Evolutionary conservation across 2,329 filamentous ascomycete genomes (phyloP), one percentile per base, ranked within the genome.

Genomic region (Colletotrichum tropicicola): DNA sequence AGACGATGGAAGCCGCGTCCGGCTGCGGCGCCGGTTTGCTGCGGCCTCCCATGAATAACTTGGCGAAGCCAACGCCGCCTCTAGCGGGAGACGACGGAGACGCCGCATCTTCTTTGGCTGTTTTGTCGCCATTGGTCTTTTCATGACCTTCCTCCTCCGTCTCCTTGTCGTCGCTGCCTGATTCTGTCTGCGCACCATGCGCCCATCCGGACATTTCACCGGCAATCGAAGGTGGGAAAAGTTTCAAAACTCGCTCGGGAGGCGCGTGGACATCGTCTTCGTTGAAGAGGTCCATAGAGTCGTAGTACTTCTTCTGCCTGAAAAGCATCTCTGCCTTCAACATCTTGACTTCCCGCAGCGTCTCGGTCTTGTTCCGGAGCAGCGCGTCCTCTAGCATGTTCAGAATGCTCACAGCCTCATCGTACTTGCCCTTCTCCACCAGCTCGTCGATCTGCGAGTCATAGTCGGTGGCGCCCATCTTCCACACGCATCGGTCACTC

Each of bases 401-500:
- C 6, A 98, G 82, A 8, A 99, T 82, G 73, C 94, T 98, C 67
- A 98, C 91, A 0, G 95, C 95, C 78, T 99, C 97, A 71, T 99
- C 95, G 58, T 94, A 92, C 65, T 88, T 87, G 9, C 86, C 88
- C 65, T 86, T 87, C 19, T 89, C 86, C 1, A 97, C 89, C 25
- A 99, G 84, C 69, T 96, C 89, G 65, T 94, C 88, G 21, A 98
- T 89, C 74, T 99, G 96, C 2, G 90, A 89, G 75, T 97, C 93
- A 73, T 99, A 99, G 69, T 94, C 92, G 37, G 94, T 89, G 4
- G 95, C 92, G 68, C 90, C 92, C 96, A 99, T 98, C 71, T 96
- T 91, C 96, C 96, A 99, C 37, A 99, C 92, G 32, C 87, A 91
- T 45, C 96, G 87, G 59, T 98, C 96, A 73, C 95, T 98, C 19